phyloP scores from a whole-genome alignment of 495 filamentous ascomycete species.

The Podospora comata region DNA sequence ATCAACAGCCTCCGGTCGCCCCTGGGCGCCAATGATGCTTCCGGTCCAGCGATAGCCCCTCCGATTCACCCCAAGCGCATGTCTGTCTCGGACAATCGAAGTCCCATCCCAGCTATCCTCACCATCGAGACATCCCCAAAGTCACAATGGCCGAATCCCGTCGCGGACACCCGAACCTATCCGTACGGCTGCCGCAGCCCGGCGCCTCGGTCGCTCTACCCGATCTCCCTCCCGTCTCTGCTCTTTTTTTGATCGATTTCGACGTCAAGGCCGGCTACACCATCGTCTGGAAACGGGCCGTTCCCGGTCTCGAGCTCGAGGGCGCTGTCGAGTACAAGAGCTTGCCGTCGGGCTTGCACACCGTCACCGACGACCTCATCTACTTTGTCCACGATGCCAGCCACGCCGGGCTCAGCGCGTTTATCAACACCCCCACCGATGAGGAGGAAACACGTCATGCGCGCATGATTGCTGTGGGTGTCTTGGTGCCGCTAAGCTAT shows the following conservation, averaged over 20 bases:
- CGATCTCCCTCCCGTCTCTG: slow-evolving; percentile 69
- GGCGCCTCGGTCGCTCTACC: slow-evolving; percentile 35
- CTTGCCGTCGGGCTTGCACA: slow-evolving; percentile 88
- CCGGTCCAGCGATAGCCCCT: slow-evolving; percentile 11
- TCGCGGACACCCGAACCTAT: slow-evolving; percentile 50
- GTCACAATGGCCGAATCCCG: slow-evolving; percentile 49
- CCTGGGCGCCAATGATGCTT: slow-evolving; percentile 15
- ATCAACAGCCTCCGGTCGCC: background rate
- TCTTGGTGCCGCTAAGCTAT: slow-evolving; percentile 80
- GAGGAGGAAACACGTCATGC: slow-evolving; percentile 78
- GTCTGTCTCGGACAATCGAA: background rate
- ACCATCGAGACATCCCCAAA: background rate
- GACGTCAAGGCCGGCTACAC: slow-evolving; percentile 84
- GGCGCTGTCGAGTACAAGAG: slow-evolving; percentile 92
- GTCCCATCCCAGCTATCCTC: background rate
- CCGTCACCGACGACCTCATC: slow-evolving; percentile 81
- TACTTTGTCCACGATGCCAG: slow-evolving; percentile 81
- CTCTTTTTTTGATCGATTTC: slow-evolving; percentile 83
- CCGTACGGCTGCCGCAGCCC: slow-evolving; percentile 41
- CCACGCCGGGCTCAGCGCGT: slow-evolving; percentile 89
- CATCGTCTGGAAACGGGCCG: slow-evolving; percentile 77
- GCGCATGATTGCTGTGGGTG: slow-evolving; percentile 85
- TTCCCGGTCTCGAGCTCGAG: slow-evolving; percentile 73
- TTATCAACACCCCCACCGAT: slow-evolving; percentile 76
- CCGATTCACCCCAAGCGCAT: background rate